Evolutionary conservation across 2,329 filamentous ascomycete genomes (phyloP).

Genomic region (Xylaria sp.): DNA sequence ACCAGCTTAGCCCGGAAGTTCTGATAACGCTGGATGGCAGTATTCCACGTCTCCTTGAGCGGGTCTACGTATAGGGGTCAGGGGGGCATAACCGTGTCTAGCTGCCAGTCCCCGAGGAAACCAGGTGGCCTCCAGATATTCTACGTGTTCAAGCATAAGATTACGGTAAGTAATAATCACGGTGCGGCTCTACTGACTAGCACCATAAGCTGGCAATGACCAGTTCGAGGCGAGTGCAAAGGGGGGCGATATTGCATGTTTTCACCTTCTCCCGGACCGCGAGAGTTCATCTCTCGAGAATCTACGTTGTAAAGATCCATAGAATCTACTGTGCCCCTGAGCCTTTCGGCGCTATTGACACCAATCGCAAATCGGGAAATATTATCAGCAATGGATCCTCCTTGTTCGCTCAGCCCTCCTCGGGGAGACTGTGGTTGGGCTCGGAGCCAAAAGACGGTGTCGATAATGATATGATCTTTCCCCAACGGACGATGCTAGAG

Average conservation of each 20-base stretch:
- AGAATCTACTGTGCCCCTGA: constrained; percentile 44
- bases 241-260: neutral
- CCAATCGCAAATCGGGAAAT: constrained; percentile 17
- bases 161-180: too few relatives aligned
- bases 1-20: constrained; percentile 38
- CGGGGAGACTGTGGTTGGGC: too few relatives aligned
- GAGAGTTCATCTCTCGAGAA: neutral
- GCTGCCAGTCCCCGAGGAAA: constrained; percentile 1
- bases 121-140: constrained; percentile 3
- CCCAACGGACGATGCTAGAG: constrained; percentile 38
- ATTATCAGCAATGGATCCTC: too few relatives aligned
- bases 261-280: neutral
- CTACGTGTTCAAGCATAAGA: too few relatives aligned
- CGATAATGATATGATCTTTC: constrained; percentile 16
- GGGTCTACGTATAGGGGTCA: neutral
- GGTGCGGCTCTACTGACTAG: constrained; percentile 1
- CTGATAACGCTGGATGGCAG: constrained; percentile 1
- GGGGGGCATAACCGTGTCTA: constrained; percentile 1
- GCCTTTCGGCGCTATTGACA: constrained; percentile 41
- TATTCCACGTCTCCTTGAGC: constrained; percentile 1
- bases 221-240: neutral
- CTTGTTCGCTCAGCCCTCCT: too few relatives aligned
- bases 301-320: constrained; percentile 42
- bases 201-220: neutral
- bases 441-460: constrained; percentile 23